Conservation (phyloP, 768 basidiomycete species). For the Asterophora lycoperdoides region DNA sequence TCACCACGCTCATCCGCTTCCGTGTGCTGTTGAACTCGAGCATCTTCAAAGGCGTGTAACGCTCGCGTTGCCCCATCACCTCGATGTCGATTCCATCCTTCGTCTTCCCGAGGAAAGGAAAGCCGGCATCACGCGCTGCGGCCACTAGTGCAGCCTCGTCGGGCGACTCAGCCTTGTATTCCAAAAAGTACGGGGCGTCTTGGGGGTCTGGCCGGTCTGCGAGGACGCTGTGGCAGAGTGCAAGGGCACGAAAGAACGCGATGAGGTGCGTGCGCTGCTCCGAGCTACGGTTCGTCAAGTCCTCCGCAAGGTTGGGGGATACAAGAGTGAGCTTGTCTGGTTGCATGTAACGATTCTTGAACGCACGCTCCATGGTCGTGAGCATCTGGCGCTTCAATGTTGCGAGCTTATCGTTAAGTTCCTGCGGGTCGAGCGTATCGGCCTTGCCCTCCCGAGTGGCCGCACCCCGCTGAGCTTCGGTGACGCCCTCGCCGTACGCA, state of each 20-base stretch:
- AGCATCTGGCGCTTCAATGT: conserved; percentile 76
- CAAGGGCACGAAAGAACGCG: conserved; percentile 93
- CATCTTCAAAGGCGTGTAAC: conserved; percentile 71
- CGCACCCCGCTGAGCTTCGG: conserved; percentile 92
- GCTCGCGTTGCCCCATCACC: conserved; percentile 85
- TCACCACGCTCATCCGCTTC: conserved; percentile 93
- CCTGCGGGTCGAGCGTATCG: conserved; percentile 62
- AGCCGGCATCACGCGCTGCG: conserved; percentile 89
- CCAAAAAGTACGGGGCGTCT: conserved; percentile 55
- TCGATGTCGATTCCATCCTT: conserved; percentile 82
- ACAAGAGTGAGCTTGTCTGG: conserved; percentile 81
- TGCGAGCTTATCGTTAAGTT: conserved; percentile 63
- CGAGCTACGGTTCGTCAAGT: conserved; percentile 58
- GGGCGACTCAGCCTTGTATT: conserved; percentile 95
- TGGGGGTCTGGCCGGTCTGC: conserved; percentile 68
- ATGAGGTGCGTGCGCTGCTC: conserved; percentile 64
- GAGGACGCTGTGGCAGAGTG: conserved; percentile 89
- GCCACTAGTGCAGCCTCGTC: conserved; percentile 94
- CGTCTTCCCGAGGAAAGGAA: conserved; percentile 77
- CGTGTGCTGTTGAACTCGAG: conserved; percentile 93
- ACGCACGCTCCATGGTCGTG: conserved; percentile 62
- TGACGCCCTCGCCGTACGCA: conserved; percentile 89
- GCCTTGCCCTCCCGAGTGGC: conserved; percentile 76
- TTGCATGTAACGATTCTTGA: conserved; percentile 87
- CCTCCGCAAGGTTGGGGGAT: conserved; percentile 78